Percentiles rank a stretch among this genome's conserved stretches.
phyloP scores from a whole-genome alignment of 176 grass and related monocot genomes.

The Eleusine indica region DNA sequence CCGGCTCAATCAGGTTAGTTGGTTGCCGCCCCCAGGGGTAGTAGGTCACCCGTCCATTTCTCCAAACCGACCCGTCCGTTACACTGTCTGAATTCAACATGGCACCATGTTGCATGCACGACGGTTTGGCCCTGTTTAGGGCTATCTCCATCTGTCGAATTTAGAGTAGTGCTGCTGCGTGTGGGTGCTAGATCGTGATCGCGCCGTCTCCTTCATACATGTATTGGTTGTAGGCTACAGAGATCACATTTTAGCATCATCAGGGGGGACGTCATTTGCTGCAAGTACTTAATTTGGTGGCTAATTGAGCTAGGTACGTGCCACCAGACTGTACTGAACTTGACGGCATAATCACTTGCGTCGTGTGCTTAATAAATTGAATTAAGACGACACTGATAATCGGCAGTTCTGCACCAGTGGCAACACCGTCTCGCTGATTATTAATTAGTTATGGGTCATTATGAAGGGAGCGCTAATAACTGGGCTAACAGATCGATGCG shows the following conservation, averaged over 20 bases:
- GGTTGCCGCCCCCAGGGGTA: not conserved
- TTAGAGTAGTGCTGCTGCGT: not conserved
- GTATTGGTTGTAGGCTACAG: not conserved
- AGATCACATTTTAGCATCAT: not conserved
- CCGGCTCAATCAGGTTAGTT: constrained; percentile 37
- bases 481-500: not conserved
- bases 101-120: not conserved
- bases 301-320: no score
- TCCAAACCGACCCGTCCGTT: constrained; percentile 32
- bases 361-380: not conserved
- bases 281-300: not conserved
- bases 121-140: constrained; percentile 15
- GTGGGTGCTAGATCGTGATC: not conserved
- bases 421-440: not conserved
- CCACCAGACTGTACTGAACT: not conserved
- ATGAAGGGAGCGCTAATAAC: not conserved
- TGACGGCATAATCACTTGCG: not conserved
- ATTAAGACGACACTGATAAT: not conserved
- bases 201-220: no score
- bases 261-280: not conserved
- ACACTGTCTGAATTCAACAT: constrained; percentile 19
- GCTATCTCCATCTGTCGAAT: not conserved
- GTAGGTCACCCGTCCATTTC: constrained; percentile 43
- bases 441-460: not conserved
- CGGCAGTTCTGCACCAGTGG: not conserved